Evolutionary conservation across 108 stramenopile species (phyloP).

Genomic region (Skeletonema potamos): DNA sequence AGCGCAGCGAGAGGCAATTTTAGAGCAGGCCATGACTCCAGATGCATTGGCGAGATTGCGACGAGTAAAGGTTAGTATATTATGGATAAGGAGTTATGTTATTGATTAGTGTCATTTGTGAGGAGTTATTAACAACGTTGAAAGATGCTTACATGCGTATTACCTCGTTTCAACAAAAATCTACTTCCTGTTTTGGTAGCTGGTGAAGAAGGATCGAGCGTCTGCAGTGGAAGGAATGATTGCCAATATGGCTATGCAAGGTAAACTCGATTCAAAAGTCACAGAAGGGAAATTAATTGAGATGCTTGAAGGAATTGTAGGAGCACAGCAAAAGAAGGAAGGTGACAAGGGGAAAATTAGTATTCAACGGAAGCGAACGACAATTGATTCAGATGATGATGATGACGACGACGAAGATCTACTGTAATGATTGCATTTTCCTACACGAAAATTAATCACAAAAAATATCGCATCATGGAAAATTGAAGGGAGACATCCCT

Average conservation of each 20-base stretch:
- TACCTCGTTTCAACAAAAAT: no score
- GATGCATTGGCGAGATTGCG: slow-evolving; percentile 81
- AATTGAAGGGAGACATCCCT: no score
- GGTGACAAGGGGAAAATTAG: slow-evolving; percentile 54
- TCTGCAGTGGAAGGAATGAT: slow-evolving; percentile 63
- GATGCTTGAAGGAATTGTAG: slow-evolving; percentile 79
- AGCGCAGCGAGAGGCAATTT: slow-evolving; percentile 71
- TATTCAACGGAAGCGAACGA: slow-evolving; percentile 88
- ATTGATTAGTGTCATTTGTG: neutral
- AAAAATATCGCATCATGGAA: neutral
- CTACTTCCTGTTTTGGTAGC: neutral
- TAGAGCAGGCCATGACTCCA: slow-evolving; percentile 77
- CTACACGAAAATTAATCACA: neutral
- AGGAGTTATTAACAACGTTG: neutral
- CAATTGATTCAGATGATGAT: slow-evolving; percentile 81
- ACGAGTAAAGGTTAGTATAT: slow-evolving; percentile 60
- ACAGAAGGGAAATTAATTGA: slow-evolving; percentile 81
- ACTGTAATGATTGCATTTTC: slow-evolving; percentile 7
- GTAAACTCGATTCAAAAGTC: slow-evolving; percentile 77
- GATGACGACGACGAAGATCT: slow-evolving; percentile 83
- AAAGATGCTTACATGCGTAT: slow-evolving; percentile 1
- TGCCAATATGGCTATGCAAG: slow-evolving; percentile 76
- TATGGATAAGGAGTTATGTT: neutral
- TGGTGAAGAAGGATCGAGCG: slow-evolving; percentile 70
- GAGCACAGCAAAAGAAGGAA: slow-evolving; percentile 38